phyloP scores from a whole-genome alignment of 202 grass and related monocot genomes.

The Carex sylvatica region DNA sequence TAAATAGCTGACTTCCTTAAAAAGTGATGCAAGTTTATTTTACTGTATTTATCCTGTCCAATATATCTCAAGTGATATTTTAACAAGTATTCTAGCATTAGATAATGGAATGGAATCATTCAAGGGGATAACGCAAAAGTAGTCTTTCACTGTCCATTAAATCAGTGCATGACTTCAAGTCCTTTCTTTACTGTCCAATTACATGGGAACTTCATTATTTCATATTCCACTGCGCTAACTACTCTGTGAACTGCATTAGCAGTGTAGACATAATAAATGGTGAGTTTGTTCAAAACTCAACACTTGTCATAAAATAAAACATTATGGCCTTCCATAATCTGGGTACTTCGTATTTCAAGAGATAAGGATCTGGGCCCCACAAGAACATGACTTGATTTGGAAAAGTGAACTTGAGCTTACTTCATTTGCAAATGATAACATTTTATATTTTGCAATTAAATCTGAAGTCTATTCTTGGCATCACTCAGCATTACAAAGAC shows the following conservation, averaged over 20 bases:
- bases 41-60: constrained; percentile 10
- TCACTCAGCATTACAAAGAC: not conserved
- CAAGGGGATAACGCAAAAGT: not conserved
- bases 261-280: not conserved
- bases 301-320: not conserved
- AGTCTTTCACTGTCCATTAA: not conserved
- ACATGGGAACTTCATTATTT: not conserved
- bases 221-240: not conserved
- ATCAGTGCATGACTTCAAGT: not conserved
- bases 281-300: not conserved
- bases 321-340: not conserved
- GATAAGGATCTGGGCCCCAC: not conserved
- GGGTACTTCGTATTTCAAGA: not conserved
- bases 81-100: constrained; percentile 3
- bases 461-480: not conserved
- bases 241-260: not conserved
- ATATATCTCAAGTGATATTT: constrained; percentile 8
- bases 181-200: not conserved
- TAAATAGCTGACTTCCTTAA: constrained; percentile 5
- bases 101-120: not conserved
- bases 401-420: not conserved
- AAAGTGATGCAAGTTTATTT: not conserved
- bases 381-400: not conserved
- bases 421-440: not conserved
- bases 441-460: not conserved